Evolutionary conservation across 2,329 filamentous ascomycete genomes (phyloP).

Genomic region (Alternaria angustiovoidea): DNA sequence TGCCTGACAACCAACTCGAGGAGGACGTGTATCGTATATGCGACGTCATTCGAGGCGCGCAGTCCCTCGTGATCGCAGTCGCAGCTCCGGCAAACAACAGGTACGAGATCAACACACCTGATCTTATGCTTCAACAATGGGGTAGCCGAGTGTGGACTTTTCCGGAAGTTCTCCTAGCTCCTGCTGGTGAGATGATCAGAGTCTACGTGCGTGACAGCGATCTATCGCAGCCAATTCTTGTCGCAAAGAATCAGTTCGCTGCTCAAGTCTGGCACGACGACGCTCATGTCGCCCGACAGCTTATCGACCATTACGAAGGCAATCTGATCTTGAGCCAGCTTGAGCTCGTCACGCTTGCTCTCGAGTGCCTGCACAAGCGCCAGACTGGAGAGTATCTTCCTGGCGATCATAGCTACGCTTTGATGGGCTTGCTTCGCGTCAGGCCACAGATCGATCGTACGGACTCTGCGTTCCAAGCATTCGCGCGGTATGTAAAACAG

Average conservation of each 20-base stretch:
- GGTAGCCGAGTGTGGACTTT: conserved; percentile 58
- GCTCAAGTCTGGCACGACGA: conserved; percentile 52
- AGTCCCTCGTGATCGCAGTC: conserved; percentile 54
- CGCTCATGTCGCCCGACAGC: conserved; percentile 47
- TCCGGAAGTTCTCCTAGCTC: conserved; percentile 53
- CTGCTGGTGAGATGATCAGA: conserved; percentile 37
- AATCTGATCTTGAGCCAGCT: conserved; percentile 52
- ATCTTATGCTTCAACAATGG: conserved; percentile 53
- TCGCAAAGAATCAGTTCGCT: conserved; percentile 55
- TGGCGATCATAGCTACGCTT: conserved; percentile 56
- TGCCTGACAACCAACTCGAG: conserved; percentile 47
- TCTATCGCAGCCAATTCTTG: conserved; percentile 24
- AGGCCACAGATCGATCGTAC: conserved; percentile 50
- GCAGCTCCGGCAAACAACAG: conserved; percentile 37
- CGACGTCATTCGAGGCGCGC: conserved; percentile 56
- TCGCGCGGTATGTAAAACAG: conserved; percentile 46
- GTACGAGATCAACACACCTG: conserved; percentile 30
- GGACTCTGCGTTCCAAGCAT: conserved; percentile 58
- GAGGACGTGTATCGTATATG: conserved; percentile 56
- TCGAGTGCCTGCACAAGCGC: conserved; percentile 53
- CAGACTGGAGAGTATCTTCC: conserved; percentile 48
- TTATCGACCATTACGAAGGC: conserved; percentile 58
- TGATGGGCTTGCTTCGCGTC: conserved; percentile 57
- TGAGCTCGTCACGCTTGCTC: conserved; percentile 53
- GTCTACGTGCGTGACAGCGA: conserved; percentile 46